Evolutionary conservation across 83 land plant species (phyloP), one percentile per base, ranked within the genome.

Genomic region (Isoetes engelmannii): DNA sequence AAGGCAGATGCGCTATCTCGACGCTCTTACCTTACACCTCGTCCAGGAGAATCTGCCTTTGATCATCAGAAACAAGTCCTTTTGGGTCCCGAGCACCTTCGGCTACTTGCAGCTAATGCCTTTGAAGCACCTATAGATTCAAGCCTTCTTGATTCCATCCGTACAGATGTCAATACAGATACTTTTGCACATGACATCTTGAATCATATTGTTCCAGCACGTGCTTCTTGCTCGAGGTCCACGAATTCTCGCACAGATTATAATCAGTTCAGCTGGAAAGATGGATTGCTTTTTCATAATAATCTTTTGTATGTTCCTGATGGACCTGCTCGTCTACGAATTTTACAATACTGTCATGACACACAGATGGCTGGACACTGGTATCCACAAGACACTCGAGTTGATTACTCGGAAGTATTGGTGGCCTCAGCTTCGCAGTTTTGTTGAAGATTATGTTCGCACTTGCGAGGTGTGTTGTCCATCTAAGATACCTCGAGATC

Each of bases 321-420:
- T 20, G 62, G 70, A 5, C 61, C 69, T 47, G 0, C 0, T 47
- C 59, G 69, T 10, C 21, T 68, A 4, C 70, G 47, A 37, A 58
- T 68, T 0, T 4, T 68, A n/a, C 62, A 53, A 49, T 6, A 56
- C 41, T 8, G 70, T 50, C 70, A 68, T 15, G 41, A 68, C 43
- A 10, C 42, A 20, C 50, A 48, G 10, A 50, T 12, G 5, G 20
- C 12, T 17, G 3, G 4, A 17, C 67, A 68, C 28, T 68, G 63
- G 70, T 12, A 8, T 50, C 17, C 50, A 53, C 37, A 68, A 68
- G 12, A 68, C 58, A 1, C 50, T 54, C 0, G 62, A 53, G 61
- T 42, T 49, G 13, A 0, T 68, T 6, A 46, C 64, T 13, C 17
- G 4, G 0, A 54, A 0, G 12, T 66, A 46, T 0, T 28, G 2